Evolutionary conservation across 352 stramenopile species (phyloP).

Genomic region (Phytophthora sp.): DNA sequence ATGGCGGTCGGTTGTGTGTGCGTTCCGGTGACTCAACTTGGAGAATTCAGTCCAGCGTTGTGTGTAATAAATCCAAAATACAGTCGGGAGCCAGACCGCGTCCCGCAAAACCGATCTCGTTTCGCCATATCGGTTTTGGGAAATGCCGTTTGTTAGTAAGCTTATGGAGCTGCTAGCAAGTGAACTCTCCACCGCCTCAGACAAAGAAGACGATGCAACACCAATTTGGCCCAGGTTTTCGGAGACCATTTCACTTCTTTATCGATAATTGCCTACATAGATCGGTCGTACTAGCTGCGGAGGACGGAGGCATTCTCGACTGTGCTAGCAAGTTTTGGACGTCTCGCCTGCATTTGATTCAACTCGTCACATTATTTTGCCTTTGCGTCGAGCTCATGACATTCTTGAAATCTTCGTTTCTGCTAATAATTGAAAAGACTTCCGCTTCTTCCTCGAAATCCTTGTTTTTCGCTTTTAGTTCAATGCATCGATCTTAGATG

Average conservation of each 20-base stretch:
- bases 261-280: constrained; percentile 15
- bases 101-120: constrained; percentile 22
- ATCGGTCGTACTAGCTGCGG: constrained; percentile 11
- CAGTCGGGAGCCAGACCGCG: constrained; percentile 22
- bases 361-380: constrained; percentile 56
- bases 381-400: constrained; percentile 58
- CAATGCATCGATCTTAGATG: constrained; percentile 60
- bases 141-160: constrained; percentile 56
- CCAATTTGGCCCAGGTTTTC: neutral
- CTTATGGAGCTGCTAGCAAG: constrained; percentile 30
- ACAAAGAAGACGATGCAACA: neutral
- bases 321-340: constrained; percentile 4
- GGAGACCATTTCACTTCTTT: constrained; percentile 20
- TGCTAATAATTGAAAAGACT: constrained; percentile 42
- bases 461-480: constrained; percentile 53
- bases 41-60: constrained; percentile 22
- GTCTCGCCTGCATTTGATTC: constrained; percentile 41
- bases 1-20: constrained; percentile 29
- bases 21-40: constrained; percentile 12
- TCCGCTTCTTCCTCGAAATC: constrained; percentile 49
- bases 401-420: constrained; percentile 63
- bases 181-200: constrained; percentile 10
- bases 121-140: no score
- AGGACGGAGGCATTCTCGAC: constrained; percentile 18
- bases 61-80: no score